These are phyloP conservation scores for Medicago truncatula DNA, from an alignment of 306 rosid genomes.

Conservation along the genomic window MtrunA17r5.0-ANR NC_053047.1:8503001-8503500, in stretches of 20 bases:
- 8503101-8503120: too few relatives aligned
- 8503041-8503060: too few relatives aligned
- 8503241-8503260: background rate
- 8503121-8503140: too few relatives aligned
- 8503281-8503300: background rate
- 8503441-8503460: background rate
- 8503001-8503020: too few relatives aligned
- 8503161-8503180: background rate
- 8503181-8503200: background rate
- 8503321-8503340: slow-evolving; percentile 29
- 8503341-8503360: slow-evolving; percentile 48
- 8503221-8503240: background rate
- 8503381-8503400: slow-evolving; percentile 51
- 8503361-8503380: slow-evolving; percentile 49
- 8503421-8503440: slow-evolving; percentile 50
- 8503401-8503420: slow-evolving; percentile 47
- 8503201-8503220: background rate
- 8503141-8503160: too few relatives aligned
- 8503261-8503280: background rate
- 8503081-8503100: too few relatives aligned
- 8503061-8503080: too few relatives aligned
- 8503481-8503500: background rate
- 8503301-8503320: background rate
- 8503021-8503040: too few relatives aligned
- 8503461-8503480: slow-evolving; percentile 4